Conservation (phyloP, 73 alveolate species). For the Uronychia setigera region DNA sequence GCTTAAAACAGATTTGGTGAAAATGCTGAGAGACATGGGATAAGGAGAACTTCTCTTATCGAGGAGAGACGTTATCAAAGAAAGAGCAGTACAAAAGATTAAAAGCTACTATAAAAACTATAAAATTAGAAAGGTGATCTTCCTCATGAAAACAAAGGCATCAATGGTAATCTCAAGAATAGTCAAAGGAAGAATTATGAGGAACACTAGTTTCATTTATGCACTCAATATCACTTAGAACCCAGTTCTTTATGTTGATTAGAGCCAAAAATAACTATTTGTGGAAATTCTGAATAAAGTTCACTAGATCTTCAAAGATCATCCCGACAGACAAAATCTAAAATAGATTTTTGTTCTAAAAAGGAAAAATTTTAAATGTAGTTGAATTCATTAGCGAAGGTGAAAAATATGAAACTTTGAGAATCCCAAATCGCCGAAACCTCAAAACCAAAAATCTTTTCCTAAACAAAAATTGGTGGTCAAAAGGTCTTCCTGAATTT, state of each 20-base stretch:
- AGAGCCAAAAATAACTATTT: neutral
- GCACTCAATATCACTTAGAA: neutral
- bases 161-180: neutral
- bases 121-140: neutral
- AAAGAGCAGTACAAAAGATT: conserved; percentile 20
- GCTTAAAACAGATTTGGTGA: conserved; percentile 21
- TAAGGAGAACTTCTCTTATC: conserved; percentile 22
- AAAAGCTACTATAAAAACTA: neutral
- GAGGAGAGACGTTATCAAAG: neutral
- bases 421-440: neutral
- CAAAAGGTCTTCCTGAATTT: no score
- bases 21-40: conserved; percentile 16
- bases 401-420: neutral
- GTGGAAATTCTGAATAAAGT: neutral
- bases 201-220: neutral
- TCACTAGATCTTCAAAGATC: neutral
- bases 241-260: neutral
- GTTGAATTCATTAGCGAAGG: no score
- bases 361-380: no score
- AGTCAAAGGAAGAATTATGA: neutral
- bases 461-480: no score
- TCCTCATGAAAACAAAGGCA: neutral
- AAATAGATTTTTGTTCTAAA: neutral
- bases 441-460: no score
- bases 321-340: neutral